Conservation (phyloP, 305 asterid genomes). For the Rubia balearica region DNA sequence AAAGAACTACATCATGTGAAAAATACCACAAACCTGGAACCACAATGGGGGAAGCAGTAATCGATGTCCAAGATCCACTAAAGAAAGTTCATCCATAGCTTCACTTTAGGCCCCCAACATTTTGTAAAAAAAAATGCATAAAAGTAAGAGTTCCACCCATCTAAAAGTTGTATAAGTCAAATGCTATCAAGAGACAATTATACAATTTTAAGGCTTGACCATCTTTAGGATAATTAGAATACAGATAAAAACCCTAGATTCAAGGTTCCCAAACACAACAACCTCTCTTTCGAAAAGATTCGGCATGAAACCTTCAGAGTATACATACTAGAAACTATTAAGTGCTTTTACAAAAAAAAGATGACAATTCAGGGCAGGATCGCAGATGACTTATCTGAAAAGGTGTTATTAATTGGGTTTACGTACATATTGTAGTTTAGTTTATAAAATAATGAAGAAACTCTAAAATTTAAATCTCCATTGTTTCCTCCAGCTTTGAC, state of each 20-base stretch:
- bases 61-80: constrained; percentile 9
- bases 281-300: background rate
- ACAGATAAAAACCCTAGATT: background rate
- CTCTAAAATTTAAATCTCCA: background rate
- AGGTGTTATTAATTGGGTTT: background rate
- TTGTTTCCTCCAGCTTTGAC: background rate
- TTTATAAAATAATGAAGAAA: background rate
- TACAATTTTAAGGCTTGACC: background rate
- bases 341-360: too few species aligned
- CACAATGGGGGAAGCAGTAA: constrained; percentile 11
- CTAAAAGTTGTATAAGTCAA: background rate
- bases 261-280: background rate
- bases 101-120: constrained; percentile 15
- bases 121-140: constrained; percentile 9
- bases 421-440: too few species aligned
- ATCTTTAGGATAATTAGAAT: background rate
- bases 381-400: background rate
- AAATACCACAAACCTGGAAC: constrained; percentile 11
- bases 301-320: background rate
- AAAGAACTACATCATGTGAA: constrained; percentile 6
- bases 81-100: constrained; percentile 13
- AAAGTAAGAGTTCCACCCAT: constrained; percentile 7
- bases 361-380: background rate
- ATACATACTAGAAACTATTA: background rate
- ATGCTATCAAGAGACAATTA: background rate